Conservation (phyloP, 2,329 filamentous ascomycete species). For the Thyridium curvatum region DNA sequence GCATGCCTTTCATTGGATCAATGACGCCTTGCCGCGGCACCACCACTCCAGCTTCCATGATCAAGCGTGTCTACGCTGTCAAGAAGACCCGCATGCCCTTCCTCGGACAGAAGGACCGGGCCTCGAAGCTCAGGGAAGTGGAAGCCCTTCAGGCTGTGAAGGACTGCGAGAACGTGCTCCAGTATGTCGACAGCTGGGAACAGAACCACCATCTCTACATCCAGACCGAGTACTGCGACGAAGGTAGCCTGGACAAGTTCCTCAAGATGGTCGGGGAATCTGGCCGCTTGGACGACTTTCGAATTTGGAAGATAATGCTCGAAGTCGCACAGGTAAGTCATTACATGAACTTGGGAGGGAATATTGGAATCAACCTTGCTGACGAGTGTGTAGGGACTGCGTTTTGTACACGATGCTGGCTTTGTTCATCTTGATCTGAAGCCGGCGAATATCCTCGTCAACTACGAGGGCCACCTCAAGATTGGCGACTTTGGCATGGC, state of each 20-base stretch:
- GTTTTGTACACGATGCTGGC: slow-evolving; percentile 81
- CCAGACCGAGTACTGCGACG: slow-evolving; percentile 94
- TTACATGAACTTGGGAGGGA: too few species aligned
- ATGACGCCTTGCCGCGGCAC: slow-evolving; percentile 22
- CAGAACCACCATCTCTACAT: slow-evolving; percentile 83
- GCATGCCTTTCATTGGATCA: slow-evolving; percentile 16
- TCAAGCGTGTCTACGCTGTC: slow-evolving; percentile 71
- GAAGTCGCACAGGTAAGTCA: slow-evolving; percentile 72
- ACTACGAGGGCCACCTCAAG: slow-evolving; percentile 74
- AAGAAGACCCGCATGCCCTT: slow-evolving; percentile 87
- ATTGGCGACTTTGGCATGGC: slow-evolving; percentile 86
- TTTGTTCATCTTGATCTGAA: slow-evolving; percentile 85
- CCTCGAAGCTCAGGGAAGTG: slow-evolving; percentile 79
- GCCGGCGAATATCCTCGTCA: slow-evolving; percentile 77
- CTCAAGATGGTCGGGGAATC: slow-evolving; percentile 75
- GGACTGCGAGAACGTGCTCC: slow-evolving; percentile 77
- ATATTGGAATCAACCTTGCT: slow-evolving; percentile 2
- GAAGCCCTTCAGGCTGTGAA: slow-evolving; percentile 69
- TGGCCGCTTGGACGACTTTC: slow-evolving; percentile 88
- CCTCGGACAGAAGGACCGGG: slow-evolving; percentile 71
- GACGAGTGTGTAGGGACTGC: slow-evolving; percentile 58
- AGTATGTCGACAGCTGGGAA: slow-evolving; percentile 85
- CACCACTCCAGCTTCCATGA: slow-evolving; percentile 44
- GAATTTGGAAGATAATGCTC: slow-evolving; percentile 95
- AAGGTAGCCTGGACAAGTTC: slow-evolving; percentile 84